Evolutionary conservation across 192 early-diverging fungal species (phyloP).

Genomic region (Phycomyces blakesleeanus): DNA sequence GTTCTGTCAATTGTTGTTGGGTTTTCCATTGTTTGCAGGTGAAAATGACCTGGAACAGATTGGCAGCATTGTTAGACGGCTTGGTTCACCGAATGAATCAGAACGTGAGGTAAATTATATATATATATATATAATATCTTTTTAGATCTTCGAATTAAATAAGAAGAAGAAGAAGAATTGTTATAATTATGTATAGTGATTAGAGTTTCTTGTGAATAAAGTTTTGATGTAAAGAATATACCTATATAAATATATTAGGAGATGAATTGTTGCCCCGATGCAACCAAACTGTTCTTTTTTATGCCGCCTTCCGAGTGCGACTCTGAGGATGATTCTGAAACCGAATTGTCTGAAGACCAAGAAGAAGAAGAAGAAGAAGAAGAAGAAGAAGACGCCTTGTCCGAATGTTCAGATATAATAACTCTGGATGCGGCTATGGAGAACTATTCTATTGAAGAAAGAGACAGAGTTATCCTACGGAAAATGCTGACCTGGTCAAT

Average conservation of each 20-base stretch:
- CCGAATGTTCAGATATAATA: too few relatives aligned
- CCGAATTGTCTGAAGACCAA: too few relatives aligned
- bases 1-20: constrained; percentile 5
- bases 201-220: too few relatives aligned
- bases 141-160: neutral
- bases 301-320: neutral
- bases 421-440: too few relatives aligned
- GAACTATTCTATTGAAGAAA: too few relatives aligned
- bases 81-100: constrained; percentile 3
- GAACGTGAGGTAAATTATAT: constrained; percentile 6
- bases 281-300: constrained; percentile 15
- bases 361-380: too few relatives aligned
- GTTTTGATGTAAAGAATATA: too few relatives aligned
- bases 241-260: constrained; percentile 7
- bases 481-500: neutral
- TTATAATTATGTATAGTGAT: too few relatives aligned
- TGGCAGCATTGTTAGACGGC: constrained; percentile 3
- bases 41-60: constrained; percentile 22
- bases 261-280: constrained; percentile 13
- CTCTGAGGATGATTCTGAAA: neutral
- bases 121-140: neutral
- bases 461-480: neutral
- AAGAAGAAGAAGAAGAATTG: too few relatives aligned
- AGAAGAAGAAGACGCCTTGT: too few relatives aligned
- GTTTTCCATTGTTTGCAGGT: constrained; percentile 12